Base-by-base conservation (phyloP, 1,284 basidiomycete species). In the Ustilago bromivora region DNA sequence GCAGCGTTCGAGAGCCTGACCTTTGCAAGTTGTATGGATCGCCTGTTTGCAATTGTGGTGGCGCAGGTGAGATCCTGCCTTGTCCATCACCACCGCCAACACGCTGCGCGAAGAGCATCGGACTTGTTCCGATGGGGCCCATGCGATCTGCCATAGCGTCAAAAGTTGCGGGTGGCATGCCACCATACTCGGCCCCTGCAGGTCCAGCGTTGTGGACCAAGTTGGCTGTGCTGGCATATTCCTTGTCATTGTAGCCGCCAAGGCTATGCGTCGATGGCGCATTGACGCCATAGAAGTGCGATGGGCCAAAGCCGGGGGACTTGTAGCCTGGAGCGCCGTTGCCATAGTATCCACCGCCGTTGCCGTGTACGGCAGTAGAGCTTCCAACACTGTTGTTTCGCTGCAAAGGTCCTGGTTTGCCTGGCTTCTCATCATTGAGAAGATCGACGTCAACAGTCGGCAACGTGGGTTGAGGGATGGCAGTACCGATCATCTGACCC, bases 391-490 rank as follows among this genome's bases (percentile, higher is more conserved):
- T 74, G 62, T 49, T 61, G 49, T 47, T 61, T n/a, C 78, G 63
- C 57, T 81, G 60, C 61, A 69, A 23, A 7, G 58, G 46, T 31
- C 38, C 60, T 15, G 55, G n/a, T n/a, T 62, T 51, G 47, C 54
- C 61, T 0, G 63, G 66, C 57, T 76, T 77, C 47, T 93, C 91
- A 75, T 92, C 90, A 71, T 89, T 83, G 73, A 93, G 92, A 74
- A 96, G 93, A 73, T 94, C 92, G 66, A 97, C 89, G 23, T 91
- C 92, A 61, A 99, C 89, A 74, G 93, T 93, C n/a, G 96, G 96
- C 54, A 98, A 90, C 2, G 96, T 99, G 0, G 96, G 96, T 87
- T 97, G 95, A n/a, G 93, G 93, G 28, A 94, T 89, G n/a, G 93
- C 92, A 76, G 92, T 90, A 19, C 89, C 91, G 61, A 94, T 89